Percentiles rank a stretch among this genome's conserved stretches.
Conservation (phyloP, 75 land plant species). For the Selaginella moellendorffii region DNA sequence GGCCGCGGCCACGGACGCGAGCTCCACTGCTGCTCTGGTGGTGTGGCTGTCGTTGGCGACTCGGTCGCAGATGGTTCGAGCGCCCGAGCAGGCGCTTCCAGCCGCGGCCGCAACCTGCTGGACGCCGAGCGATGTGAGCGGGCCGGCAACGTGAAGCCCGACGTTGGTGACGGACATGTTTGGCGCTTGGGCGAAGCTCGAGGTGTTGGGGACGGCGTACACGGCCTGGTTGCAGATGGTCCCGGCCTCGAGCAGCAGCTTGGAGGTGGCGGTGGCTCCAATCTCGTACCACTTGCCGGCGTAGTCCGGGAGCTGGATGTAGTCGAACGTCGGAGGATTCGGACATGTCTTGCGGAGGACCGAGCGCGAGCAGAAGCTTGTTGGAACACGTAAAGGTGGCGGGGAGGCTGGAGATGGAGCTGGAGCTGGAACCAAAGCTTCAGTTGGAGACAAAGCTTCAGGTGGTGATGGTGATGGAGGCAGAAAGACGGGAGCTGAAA, state of each 20-base stretch:
- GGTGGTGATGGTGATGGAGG: not conserved
- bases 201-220: not conserved
- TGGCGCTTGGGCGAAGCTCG: not conserved
- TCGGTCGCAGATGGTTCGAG: not conserved
- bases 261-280: not conserved
- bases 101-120: not conserved
- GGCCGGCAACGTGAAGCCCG: not conserved
- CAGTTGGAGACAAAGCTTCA: not conserved
- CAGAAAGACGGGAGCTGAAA: not conserved
- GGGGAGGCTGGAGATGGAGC: not conserved
- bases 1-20: not conserved
- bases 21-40: not conserved
- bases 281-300: not conserved
- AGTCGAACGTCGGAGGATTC: not conserved
- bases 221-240: not conserved
- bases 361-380: not conserved
- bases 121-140: not conserved
- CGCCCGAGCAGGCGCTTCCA: not conserved
- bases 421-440: not conserved
- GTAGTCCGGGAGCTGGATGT: not conserved
- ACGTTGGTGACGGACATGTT: not conserved
- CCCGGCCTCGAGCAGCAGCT: not conserved
- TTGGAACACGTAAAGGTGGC: not conserved
- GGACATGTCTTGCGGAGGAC: not conserved
- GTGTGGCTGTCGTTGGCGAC: not conserved